Evolutionary conservation across 768 basidiomycete genomes (phyloP).

Genomic region (Suillus brevipes): DNA sequence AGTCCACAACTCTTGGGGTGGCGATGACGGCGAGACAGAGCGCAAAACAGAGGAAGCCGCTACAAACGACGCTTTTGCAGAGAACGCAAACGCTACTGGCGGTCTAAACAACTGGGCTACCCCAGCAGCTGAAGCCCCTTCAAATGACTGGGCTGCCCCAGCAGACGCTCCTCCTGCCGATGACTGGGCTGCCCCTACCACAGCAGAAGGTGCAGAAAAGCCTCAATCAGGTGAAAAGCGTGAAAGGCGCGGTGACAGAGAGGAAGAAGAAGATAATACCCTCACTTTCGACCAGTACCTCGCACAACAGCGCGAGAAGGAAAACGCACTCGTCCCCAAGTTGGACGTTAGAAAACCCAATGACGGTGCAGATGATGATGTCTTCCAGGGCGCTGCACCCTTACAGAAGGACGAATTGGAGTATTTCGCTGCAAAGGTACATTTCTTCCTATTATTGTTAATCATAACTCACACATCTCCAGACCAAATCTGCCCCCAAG

Average conservation of each 20-base stretch:
- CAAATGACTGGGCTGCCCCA: conserved; percentile 40
- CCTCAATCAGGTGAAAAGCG: conserved; percentile 37
- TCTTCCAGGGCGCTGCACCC: conserved; percentile 72
- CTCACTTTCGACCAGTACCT: conserved; percentile 93
- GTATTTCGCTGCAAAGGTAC: conserved; percentile 91
- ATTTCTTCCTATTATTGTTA: conserved; percentile 16
- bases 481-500: conserved; percentile 71
- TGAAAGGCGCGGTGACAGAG: conserved; percentile 49
- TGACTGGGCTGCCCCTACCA: conserved; percentile 36
- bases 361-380: conserved; percentile 68
- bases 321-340: conserved; percentile 61
- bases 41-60: conserved; percentile 80
- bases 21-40: conserved; percentile 83
- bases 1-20: conserved; percentile 93
- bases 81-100: conserved; percentile 29
- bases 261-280: conserved; percentile 92
- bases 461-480: conserved; percentile 11
- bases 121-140: conserved; percentile 31
- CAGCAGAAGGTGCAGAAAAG: conserved; percentile 36
- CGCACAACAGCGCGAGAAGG: conserved; percentile 73
- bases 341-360: conserved; percentile 77
- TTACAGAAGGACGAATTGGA: conserved; percentile 67
- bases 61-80: conserved; percentile 63
- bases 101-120: conserved; percentile 33
- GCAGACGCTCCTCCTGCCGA: conserved; percentile 35